Conservation (phyloP, 352 stramenopile species). For the Phytophthora melonis region DNA sequence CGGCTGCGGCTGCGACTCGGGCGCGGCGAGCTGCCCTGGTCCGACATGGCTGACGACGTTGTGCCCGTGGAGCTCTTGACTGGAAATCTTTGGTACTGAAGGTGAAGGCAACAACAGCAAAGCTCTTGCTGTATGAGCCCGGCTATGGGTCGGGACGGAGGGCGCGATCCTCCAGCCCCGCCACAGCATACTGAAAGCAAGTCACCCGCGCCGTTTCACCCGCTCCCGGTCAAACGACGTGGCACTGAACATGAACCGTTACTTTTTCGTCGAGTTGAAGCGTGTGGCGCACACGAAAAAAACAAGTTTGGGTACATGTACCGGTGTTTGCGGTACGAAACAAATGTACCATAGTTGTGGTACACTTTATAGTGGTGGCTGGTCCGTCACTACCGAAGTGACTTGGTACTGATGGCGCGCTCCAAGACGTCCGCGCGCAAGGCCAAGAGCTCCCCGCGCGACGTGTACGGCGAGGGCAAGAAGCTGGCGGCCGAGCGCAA, state of each 20-base stretch:
- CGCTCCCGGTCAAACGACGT: not conserved
- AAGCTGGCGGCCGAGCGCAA: conserved; percentile 47
- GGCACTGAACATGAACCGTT: conserved; percentile 24
- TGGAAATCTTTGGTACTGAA: conserved; percentile 41
- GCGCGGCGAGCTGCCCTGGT: conserved; percentile 40
- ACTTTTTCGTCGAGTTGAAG: conserved; percentile 27
- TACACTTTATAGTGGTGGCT: not conserved
- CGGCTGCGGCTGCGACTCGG: conserved; percentile 18
- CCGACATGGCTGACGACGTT: conserved; percentile 43
- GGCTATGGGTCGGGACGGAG: conserved; percentile 19
- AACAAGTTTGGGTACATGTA: not conserved
- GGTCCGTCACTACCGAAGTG: not conserved
- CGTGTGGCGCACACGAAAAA: conserved; percentile 8
- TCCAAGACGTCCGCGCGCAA: conserved; percentile 52
- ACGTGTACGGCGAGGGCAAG: conserved; percentile 47
- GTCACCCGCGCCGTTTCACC: conserved; percentile 14
- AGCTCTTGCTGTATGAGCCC: conserved; percentile 22
- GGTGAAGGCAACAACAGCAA: conserved; percentile 12
- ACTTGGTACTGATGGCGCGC: conserved; percentile 51
- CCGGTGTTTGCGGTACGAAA: not conserved
- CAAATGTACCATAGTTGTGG: not conserved
- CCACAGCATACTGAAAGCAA: conserved; percentile 11
- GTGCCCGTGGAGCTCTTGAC: not conserved
- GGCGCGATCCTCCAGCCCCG: not conserved
- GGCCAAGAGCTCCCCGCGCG: conserved; percentile 36